Conservation (phyloP, 139 green algal genomes). For the Zygnema circumcarinatum region DNA sequence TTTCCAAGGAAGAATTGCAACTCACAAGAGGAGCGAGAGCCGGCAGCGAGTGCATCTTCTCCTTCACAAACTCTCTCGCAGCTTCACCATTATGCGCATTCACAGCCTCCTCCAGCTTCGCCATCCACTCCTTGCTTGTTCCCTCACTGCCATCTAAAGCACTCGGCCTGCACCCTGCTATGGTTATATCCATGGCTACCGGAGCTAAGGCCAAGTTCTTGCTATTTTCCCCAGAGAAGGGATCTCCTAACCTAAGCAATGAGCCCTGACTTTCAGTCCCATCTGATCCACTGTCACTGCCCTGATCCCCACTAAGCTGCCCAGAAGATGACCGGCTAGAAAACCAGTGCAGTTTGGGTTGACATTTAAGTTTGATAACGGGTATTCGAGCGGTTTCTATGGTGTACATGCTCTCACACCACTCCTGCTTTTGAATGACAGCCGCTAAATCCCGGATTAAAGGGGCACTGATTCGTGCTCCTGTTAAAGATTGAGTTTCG, state of each 20-base stretch:
- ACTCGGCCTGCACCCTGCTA: not conserved
- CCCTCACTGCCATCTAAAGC: not conserved
- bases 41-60: constrained; percentile 29
- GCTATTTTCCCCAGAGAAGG: not conserved
- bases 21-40: constrained; percentile 48
- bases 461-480: constrained; percentile 8
- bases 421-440: not conserved
- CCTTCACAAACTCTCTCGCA: constrained; percentile 34
- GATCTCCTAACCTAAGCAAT: not conserved
- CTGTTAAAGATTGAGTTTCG: not conserved
- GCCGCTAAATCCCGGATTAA: constrained; percentile 42
- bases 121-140: constrained; percentile 8
- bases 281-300: not conserved
- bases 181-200: constrained; percentile 8
- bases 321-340: not conserved
- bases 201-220: not conserved
- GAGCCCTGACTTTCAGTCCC: not conserved
- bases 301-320: not conserved
- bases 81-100: constrained; percentile 41
- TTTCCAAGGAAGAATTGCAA: too few species aligned
- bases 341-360: not conserved
- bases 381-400: constrained; percentile 55
- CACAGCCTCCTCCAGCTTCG: constrained; percentile 32
- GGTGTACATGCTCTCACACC: constrained; percentile 41
- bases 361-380: constrained; percentile 49